These are phyloP conservation scores for Fusarium oxysporum DNA, from an alignment of 2,329 filamentous ascomycete genomes.

Conservation along the genomic window DNA sequence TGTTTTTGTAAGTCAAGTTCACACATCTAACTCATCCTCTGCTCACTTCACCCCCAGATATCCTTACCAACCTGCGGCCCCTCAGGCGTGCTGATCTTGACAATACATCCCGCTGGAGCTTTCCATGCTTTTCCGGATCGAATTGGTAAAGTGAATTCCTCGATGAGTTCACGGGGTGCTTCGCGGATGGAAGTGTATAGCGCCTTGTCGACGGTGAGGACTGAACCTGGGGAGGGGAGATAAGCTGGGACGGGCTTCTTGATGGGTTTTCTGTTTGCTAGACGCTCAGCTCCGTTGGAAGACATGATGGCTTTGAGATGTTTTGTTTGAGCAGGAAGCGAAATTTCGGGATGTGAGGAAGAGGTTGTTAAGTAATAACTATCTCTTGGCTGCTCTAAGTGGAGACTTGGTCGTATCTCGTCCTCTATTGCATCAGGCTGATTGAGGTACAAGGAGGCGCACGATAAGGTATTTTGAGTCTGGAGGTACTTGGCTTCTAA, in stretches of 20 bases:
- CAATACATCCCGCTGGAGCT: conserved; percentile 74
- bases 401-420: conserved; percentile 2
- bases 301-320: conserved; percentile 24
- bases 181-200: conserved; percentile 72
- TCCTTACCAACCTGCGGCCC: conserved; percentile 77
- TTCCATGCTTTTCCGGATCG: conserved; percentile 80
- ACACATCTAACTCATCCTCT: neutral
- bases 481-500: neutral
- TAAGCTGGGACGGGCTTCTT: conserved; percentile 63
- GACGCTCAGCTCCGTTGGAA: conserved; percentile 50
- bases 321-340: neutral
- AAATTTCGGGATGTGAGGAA: conserved; percentile 4
- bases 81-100: conserved; percentile 79
- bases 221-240: conserved; percentile 57
- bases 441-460: neutral
- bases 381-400: conserved; percentile 15
- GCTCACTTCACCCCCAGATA: neutral
- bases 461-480: neutral
- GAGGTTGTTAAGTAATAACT: neutral
- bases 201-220: conserved; percentile 56
- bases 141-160: conserved; percentile 74
- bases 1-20: conserved; percentile 20
- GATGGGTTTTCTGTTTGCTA: conserved; percentile 57
- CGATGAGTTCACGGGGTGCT: conserved; percentile 55
- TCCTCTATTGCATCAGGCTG: neutral